Evolutionary conservation across 1,284 basidiomycete genomes (phyloP), one percentile per base, ranked within the genome.

Genomic region (Mycosarcoma mackinlayi): DNA sequence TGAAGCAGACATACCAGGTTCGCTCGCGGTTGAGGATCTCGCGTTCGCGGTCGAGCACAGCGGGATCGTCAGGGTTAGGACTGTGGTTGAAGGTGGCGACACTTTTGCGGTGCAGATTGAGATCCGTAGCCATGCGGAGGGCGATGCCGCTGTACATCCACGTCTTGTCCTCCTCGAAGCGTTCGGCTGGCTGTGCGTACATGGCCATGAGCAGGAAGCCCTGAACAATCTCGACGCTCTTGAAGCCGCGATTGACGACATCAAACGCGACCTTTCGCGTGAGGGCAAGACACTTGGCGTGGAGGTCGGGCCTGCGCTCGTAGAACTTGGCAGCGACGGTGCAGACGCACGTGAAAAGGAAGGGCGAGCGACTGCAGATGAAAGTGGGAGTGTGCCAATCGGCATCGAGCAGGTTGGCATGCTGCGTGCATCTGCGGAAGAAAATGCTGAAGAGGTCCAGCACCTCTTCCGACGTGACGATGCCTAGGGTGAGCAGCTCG

Each of bases 151-250:
- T 73, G 69, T 83, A 83, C 35, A 81, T 70, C 94, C 95, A 98
- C 0, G 94, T 98, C 77, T 92, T 90, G 84, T 98, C 95, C 78
- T 97, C 93, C 82, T 98, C 96, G 79, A 93, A 98, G 16, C 85
- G 83, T 66, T 83, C 72, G 13, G 77, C 70, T 14, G 79, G 83
- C 62, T 84, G 83, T 35, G 83, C 82, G 75, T 83, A 85, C 50
- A 82, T 65, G 9, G 80, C 77, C 31, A 84, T 66, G 4, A 84
- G 77, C 50, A 83, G 42, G 64, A 84, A 84, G 10, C 79, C 83
- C 62, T 84, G 83, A 19, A 84, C 79, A 30, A 86, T 85, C 70
- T 98, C 96, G 41, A 97, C 90, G 23, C 91, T 93, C 84, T 98
- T 98, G 86, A 93, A 96, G 0, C 91, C 91, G 72, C 87, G 64